Percentiles rank a stretch among this genome's conserved stretches.
Conservation (phyloP, 2,329 filamentous ascomycete species). For the Gremmenia infestans region DNA sequence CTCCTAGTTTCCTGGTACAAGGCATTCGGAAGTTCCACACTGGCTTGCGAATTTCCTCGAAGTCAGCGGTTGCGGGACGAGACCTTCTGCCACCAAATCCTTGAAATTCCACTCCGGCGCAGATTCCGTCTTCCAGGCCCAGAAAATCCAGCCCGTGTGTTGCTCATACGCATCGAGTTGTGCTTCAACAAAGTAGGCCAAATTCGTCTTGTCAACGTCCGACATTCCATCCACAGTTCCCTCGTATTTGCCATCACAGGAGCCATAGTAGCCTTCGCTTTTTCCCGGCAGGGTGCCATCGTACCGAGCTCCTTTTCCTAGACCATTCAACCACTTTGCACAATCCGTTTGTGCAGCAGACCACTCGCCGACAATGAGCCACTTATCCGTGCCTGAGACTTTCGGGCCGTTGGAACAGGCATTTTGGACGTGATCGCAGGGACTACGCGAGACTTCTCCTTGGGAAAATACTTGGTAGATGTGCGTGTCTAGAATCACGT, state of each 20-base stretch:
- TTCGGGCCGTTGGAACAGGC: constrained; percentile 36
- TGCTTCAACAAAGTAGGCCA: constrained; percentile 39
- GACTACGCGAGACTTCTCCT: constrained; percentile 33
- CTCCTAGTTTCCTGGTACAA: constrained; percentile 25
- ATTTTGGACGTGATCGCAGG: constrained; percentile 36
- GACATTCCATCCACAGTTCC: constrained; percentile 38
- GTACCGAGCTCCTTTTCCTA: constrained; percentile 53
- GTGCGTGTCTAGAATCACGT: constrained; percentile 39
- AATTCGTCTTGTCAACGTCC: constrained; percentile 33
- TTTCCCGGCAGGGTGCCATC: constrained; percentile 35
- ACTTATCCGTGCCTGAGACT: constrained; percentile 31
- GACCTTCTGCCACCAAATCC: constrained; percentile 35
- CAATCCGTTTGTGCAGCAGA: constrained; percentile 39
- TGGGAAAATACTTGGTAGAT: constrained; percentile 40
- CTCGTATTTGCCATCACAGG: constrained; percentile 40
- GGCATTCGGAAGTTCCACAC: constrained; percentile 23
- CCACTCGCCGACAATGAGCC: constrained; percentile 40
- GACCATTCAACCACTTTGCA: constrained; percentile 48
- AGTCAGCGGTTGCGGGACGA: constrained; percentile 36
- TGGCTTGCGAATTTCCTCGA: constrained; percentile 25
- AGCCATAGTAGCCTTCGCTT: constrained; percentile 28
- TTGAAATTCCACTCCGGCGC: constrained; percentile 39
- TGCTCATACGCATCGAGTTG: constrained; percentile 40
- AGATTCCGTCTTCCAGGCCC: constrained; percentile 40
- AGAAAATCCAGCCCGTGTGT: constrained; percentile 37